Evolutionary conservation across 1,284 basidiomycete genomes (phyloP).

Genomic region (Cystobasidium sp.): DNA sequence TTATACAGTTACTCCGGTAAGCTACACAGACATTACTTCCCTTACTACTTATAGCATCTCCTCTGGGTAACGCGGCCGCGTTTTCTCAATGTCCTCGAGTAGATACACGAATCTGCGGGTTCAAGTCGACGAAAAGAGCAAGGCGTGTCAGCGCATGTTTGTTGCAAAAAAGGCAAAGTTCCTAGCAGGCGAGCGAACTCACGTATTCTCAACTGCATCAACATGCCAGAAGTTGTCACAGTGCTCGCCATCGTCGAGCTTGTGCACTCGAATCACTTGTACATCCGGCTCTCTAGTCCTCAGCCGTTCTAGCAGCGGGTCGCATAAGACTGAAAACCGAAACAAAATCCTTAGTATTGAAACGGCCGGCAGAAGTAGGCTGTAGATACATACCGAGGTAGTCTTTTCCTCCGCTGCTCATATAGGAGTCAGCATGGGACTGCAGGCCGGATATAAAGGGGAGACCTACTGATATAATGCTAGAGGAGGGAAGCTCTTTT

Average conservation of each 20-base stretch:
- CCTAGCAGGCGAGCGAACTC: slow-evolving; percentile 51
- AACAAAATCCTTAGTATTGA: background rate
- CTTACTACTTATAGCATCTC: slow-evolving; percentile 29
- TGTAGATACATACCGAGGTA: slow-evolving; percentile 54
- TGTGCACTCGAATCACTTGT: slow-evolving; percentile 60
- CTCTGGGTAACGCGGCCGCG: slow-evolving; percentile 53
- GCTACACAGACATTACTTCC: background rate
- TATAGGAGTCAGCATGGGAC: background rate
- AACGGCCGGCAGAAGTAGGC: background rate
- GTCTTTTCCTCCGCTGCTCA: slow-evolving; percentile 58
- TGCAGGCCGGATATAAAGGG: background rate
- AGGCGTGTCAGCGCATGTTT: background rate
- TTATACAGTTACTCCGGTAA: background rate
- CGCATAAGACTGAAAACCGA: slow-evolving; percentile 58
- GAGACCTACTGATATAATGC: slow-evolving; percentile 61
- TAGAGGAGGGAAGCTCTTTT: slow-evolving; percentile 65
- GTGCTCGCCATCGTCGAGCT: slow-evolving; percentile 54
- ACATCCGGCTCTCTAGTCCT: slow-evolving; percentile 61
- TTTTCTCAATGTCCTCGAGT: slow-evolving; percentile 57
- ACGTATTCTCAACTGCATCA: slow-evolving; percentile 67
- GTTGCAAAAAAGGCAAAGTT: too few relatives aligned
- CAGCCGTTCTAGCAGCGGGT: slow-evolving; percentile 62
- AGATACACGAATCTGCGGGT: slow-evolving; percentile 54
- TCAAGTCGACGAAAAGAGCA: background rate
- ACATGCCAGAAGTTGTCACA: slow-evolving; percentile 60